phyloP scores from a whole-genome alignment of 2,329 filamentous ascomycete genomes.

The Aspergillus fijiensis region DNA sequence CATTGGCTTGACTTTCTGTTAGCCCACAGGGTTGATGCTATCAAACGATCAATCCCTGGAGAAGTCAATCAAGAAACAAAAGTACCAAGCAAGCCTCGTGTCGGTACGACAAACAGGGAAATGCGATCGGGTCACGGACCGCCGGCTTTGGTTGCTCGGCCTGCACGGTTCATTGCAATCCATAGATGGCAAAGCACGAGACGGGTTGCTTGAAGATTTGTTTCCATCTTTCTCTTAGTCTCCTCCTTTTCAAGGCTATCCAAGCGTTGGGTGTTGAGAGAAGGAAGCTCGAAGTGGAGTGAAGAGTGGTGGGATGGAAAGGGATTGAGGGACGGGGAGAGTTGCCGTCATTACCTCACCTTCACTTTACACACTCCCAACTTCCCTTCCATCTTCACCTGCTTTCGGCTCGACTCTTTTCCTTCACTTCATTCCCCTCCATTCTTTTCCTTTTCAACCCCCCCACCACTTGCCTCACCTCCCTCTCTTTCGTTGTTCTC shows the following conservation, averaged over 20 bases:
- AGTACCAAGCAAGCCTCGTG: constrained; percentile 9
- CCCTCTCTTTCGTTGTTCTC: not conserved
- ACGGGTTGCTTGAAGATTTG: not conserved
- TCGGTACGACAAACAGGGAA: constrained; percentile 4
- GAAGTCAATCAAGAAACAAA: not conserved
- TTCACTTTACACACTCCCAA: not conserved
- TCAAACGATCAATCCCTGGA: not conserved
- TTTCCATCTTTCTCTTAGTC: not conserved
- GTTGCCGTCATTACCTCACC: constrained; percentile 4
- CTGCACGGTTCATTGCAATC: not conserved
- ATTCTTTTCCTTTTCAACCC: constrained; percentile 10
- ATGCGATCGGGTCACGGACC: constrained; percentile 6
- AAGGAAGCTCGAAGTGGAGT: not conserved
- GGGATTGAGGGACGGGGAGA: not conserved
- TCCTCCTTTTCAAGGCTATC: not conserved
- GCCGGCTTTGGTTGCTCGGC: not conserved
- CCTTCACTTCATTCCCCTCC: constrained; percentile 5
- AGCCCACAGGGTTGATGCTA: not conserved
- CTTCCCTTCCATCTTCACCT: constrained; percentile 8
- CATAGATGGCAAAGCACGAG: not conserved
- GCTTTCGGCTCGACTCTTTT: constrained; percentile 1
- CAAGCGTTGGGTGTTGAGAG: not conserved
- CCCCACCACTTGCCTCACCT: constrained; percentile 5
- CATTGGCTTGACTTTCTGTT: not conserved
- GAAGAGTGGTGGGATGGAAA: not conserved